Evolutionary conservation across 768 basidiomycete species (phyloP).

Genomic region (Hypholoma fasciculare): DNA sequence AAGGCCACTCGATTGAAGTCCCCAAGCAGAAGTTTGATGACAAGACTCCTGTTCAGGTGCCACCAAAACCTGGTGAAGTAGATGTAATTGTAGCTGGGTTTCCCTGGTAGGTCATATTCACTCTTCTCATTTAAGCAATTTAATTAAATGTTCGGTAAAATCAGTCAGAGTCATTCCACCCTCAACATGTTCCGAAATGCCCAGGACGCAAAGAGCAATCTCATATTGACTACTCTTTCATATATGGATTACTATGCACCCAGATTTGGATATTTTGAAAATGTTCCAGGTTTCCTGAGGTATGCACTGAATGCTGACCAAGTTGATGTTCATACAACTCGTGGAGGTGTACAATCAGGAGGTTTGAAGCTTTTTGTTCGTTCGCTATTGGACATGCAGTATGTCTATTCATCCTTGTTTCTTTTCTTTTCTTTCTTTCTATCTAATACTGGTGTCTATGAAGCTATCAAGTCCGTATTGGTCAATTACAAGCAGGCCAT

Average conservation of each 20-base stretch:
- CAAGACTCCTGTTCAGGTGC: conserved; percentile 37
- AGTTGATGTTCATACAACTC: conserved; percentile 41
- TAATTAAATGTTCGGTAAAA: neutral
- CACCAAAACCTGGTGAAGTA: conserved; percentile 52
- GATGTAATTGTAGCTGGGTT: conserved; percentile 71
- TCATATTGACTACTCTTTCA: conserved; percentile 62
- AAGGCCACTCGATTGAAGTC: conserved; percentile 37
- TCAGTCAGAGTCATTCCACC: conserved; percentile 71
- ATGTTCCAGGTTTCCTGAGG: conserved; percentile 51
- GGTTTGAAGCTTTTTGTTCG: conserved; percentile 68
- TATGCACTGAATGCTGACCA: conserved; percentile 43
- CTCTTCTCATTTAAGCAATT: neutral
- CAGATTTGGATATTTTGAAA: conserved; percentile 46
- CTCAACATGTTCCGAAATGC: conserved; percentile 73
- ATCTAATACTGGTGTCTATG: neutral
- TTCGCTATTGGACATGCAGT: conserved; percentile 69
- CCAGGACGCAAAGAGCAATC: conserved; percentile 65
- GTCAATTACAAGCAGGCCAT: conserved; percentile 51
- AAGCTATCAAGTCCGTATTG: conserved; percentile 56
- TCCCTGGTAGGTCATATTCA: conserved; percentile 57
- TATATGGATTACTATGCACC: conserved; percentile 49
- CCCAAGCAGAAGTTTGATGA: conserved; percentile 42
- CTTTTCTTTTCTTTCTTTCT: too few species aligned
- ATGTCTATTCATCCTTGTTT: conserved; percentile 10
- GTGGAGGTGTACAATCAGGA: conserved; percentile 71